Percentiles rank a stretch among this genome's conserved stretches.
These are phyloP conservation scores for Iris pallida DNA, from an alignment of 116 monocot genomes.

Conservation along the genomic window DNA sequence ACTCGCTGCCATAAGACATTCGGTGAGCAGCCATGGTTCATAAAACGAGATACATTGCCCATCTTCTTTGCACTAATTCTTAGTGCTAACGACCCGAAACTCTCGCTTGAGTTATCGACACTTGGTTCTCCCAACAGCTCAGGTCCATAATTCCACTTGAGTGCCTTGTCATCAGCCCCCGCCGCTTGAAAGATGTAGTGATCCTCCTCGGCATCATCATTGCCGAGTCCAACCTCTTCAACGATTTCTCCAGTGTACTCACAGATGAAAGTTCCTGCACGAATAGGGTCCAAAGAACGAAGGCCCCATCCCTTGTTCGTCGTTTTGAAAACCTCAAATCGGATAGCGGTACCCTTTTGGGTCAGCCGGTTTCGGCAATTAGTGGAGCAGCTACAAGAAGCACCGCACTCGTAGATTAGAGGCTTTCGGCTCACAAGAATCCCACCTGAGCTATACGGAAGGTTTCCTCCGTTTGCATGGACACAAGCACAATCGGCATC, in stretches of 20 bases:
- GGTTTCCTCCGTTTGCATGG: slow-evolving; percentile 48
- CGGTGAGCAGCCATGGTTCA: slow-evolving; percentile 82
- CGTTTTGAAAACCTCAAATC: slow-evolving; percentile 83
- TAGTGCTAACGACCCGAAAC: slow-evolving; percentile 31
- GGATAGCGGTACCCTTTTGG: slow-evolving; percentile 56
- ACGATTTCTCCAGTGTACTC: slow-evolving; percentile 66
- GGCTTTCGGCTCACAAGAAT: slow-evolving; percentile 52
- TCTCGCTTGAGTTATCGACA: slow-evolving; percentile 20
- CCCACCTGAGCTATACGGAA: slow-evolving; percentile 64
- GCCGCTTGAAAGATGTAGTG: slow-evolving; percentile 52
- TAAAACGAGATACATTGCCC: slow-evolving; percentile 77
- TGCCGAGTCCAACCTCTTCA: slow-evolving; percentile 25
- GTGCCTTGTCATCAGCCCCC: slow-evolving; percentile 31
- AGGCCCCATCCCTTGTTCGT: slow-evolving; percentile 75
- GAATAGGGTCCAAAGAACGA: slow-evolving; percentile 76
- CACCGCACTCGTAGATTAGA: slow-evolving; percentile 60
- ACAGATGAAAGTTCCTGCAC: slow-evolving; percentile 67
- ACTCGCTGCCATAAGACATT: slow-evolving; percentile 87
- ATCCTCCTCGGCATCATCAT: slow-evolving; percentile 39
- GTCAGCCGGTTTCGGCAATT: slow-evolving; percentile 66
- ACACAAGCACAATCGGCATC: slow-evolving; percentile 57
- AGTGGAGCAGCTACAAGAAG: slow-evolving; percentile 44
- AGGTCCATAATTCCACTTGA: slow-evolving; percentile 72
- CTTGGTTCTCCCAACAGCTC: slow-evolving; percentile 66
- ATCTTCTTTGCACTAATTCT: slow-evolving; percentile 49